Evolutionary conservation across 2,329 filamentous ascomycete species (phyloP).

Genomic region (Aspergillus udagawae): DNA sequence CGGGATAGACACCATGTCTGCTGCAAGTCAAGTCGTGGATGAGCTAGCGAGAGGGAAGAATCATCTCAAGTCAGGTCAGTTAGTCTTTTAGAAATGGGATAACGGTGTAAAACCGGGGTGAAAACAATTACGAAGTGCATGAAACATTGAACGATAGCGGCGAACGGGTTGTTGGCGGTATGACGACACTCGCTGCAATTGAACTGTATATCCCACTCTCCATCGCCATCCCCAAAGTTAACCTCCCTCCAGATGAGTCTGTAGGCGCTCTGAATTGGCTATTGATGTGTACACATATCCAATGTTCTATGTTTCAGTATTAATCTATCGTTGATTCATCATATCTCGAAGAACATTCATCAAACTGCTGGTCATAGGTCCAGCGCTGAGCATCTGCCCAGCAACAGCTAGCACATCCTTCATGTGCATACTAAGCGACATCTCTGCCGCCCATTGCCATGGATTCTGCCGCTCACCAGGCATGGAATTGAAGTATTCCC

Average conservation of each 20-base stretch:
- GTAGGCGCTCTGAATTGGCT: background rate
- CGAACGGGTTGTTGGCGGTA: background rate
- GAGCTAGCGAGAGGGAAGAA: background rate
- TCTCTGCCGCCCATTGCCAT: constrained; percentile 73
- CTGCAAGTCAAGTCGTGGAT: background rate
- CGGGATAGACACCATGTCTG: constrained; percentile 29
- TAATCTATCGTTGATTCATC: constrained; percentile 20
- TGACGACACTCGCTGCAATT: constrained; percentile 6
- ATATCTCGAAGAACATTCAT: constrained; percentile 29
- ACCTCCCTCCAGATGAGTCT: background rate
- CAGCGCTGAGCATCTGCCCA: constrained; percentile 23
- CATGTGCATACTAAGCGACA: constrained; percentile 53
- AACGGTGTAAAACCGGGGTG: background rate
- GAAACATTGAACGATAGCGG: background rate
- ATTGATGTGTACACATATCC: background rate
- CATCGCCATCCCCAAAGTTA: background rate
- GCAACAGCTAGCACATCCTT: constrained; percentile 34
- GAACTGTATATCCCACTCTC: background rate
- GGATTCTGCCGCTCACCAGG: constrained; percentile 61
- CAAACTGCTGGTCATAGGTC: constrained; percentile 28
- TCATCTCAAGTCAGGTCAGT: background rate
- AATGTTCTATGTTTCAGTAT: background rate
- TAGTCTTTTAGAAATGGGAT: background rate
- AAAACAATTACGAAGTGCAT: background rate
- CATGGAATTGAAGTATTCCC: constrained; percentile 87